Evolutionary conservation across 2,329 filamentous ascomycete species (phyloP).

Genomic region (Pseudomassariella vexata): DNA sequence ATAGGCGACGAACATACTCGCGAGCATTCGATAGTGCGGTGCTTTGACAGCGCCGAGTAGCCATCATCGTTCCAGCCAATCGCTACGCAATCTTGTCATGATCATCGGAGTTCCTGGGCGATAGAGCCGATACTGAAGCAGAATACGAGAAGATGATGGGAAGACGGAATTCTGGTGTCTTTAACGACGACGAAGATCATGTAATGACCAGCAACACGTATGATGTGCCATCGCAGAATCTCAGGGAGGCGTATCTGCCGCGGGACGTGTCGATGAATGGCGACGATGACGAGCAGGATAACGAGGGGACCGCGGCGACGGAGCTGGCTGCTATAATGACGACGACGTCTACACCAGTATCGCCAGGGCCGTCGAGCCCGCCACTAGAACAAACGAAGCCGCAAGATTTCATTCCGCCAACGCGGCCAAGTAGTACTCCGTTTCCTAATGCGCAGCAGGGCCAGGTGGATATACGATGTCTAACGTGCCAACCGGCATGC

Average conservation of each 20-base stretch:
- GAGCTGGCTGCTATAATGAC: constrained; percentile 40
- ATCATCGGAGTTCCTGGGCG: constrained; percentile 4
- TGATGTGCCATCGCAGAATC: constrained; percentile 16
- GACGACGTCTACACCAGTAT: constrained; percentile 47
- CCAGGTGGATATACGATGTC: constrained; percentile 34
- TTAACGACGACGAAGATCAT: constrained; percentile 16
- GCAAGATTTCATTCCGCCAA: constrained; percentile 42
- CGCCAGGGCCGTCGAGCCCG: constrained; percentile 47
- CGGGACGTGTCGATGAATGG: constrained; percentile 19
- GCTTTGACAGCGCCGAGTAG: too few relatives aligned
- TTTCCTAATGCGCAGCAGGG: constrained; percentile 51
- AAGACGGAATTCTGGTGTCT: constrained; percentile 14
- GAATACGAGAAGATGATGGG: constrained; percentile 14
- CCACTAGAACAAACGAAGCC: constrained; percentile 41
- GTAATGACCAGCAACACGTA: constrained; percentile 13
- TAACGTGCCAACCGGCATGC: constrained; percentile 30
- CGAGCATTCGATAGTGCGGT: too few relatives aligned
- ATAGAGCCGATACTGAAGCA: constrained; percentile 9
- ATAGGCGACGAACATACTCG: too few relatives aligned
- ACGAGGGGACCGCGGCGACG: constrained; percentile 33
- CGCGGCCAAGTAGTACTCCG: constrained; percentile 54
- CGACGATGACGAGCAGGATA: constrained; percentile 21
- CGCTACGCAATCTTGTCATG: constrained; percentile 6
- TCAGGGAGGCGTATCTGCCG: constrained; percentile 18
- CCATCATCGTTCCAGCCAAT: too few relatives aligned